Evolutionary conservation across 108 stramenopile genomes (phyloP), one percentile per base, ranked within the genome.

Genomic region (Stephanodiscus triporus): DNA sequence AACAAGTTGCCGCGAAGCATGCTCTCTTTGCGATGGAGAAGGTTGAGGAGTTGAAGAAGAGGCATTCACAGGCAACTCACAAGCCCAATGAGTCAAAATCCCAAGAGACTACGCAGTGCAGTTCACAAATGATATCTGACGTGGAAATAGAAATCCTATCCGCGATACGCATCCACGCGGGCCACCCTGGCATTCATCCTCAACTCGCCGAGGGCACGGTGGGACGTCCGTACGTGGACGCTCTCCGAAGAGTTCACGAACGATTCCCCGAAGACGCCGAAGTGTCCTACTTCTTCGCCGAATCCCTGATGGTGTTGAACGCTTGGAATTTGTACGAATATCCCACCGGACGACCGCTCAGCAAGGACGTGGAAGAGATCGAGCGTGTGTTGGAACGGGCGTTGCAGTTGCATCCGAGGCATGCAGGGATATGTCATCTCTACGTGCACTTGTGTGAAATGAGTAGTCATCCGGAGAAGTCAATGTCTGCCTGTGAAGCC

Each of bases 281-380:
- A 43, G 82, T 95, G 9, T 81, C 86, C 37, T 95, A 91, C 63
- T 85, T 88, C 49, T 90, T 86, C 72, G 90, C 88, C 0, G 89
- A 91, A 76, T 78, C 87, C 8, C 61, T 95, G 0, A 90, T 95
- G 89, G 86, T 91, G 22, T 76, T 92, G 56, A 87, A 91, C 76
- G 91, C 94, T 56, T 95, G 94, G 94, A 86, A 90, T 63, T 72
- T 95, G 24, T 95, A 88, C 67, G 90, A 91, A 42, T 93, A 88
- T 76, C 94, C 94, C 4, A 86, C 86, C 26, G 90, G 94, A 19
- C 70, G 75, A 50, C 87, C 94, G 7, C 53, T 88, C 23, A 84
- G 87, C 67, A 62, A 81, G 34, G 90, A 91, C 63, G 79, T 89
- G 24, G 77, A 69, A 5, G 86, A 89, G 62, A 87, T 89, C 5